phyloP scores from a whole-genome alignment of 2,329 filamentous ascomycete species.

The Arthroderma sp. region DNA sequence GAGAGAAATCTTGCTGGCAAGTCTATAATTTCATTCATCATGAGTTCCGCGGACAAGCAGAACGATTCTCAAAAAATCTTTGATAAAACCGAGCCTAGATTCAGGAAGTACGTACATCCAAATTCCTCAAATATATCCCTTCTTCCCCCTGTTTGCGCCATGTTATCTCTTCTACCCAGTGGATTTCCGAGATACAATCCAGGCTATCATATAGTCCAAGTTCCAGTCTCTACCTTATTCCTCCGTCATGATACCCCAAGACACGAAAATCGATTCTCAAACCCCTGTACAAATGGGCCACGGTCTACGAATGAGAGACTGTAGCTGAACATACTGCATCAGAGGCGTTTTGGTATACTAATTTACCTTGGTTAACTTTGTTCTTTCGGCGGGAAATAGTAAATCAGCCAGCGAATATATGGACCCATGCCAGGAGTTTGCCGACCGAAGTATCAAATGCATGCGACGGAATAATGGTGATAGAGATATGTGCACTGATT shows the following conservation, averaged over 20 bases:
- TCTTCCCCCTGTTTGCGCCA: neutral
- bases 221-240: neutral
- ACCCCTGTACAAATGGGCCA: neutral
- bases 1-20: neutral
- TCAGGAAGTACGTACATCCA: constrained; percentile 45
- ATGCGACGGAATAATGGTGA: constrained; percentile 80
- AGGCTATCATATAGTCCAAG: no score
- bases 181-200: neutral
- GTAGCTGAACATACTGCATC: neutral
- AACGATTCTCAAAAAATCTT: constrained; percentile 42
- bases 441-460: constrained; percentile 72
- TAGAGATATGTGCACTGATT: constrained; percentile 79
- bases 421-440: constrained; percentile 91
- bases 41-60: constrained; percentile 4
- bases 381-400: constrained; percentile 36
- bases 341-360: neutral
- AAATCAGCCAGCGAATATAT: constrained; percentile 83
- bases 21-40: neutral
- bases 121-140: neutral
- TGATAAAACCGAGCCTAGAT: constrained; percentile 48
- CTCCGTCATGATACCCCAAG: neutral
- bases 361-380: neutral
- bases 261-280: neutral
- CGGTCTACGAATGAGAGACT: neutral
- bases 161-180: neutral